Percentiles rank a stretch among this genome's conserved stretches.
Evolutionary conservation across 2,329 filamentous ascomycete species (phyloP).

Genomic region (Exophiala xenobiotica): DNA sequence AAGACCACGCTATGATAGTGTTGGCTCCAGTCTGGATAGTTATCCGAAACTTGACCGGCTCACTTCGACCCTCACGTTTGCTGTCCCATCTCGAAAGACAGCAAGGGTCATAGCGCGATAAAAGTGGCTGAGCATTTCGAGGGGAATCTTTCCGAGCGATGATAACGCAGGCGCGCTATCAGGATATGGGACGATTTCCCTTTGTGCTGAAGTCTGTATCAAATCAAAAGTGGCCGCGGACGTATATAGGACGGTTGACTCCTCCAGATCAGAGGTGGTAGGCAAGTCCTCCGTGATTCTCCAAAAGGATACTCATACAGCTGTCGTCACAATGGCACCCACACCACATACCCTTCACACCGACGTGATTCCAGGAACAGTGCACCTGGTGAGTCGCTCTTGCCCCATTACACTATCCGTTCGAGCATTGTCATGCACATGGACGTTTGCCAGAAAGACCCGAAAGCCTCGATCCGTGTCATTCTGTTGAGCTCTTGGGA

Average conservation of each 20-base stretch:
- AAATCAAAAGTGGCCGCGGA: neutral
- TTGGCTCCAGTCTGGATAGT: too few species aligned
- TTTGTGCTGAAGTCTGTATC: neutral
- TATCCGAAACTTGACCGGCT: too few species aligned
- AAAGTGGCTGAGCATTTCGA: neutral
- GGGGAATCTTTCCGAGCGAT: constrained; percentile 6
- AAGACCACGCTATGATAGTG: too few species aligned
- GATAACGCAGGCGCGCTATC: too few species aligned
- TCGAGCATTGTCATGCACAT: too few species aligned
- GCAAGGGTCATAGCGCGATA: neutral
- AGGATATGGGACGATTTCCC: too few species aligned
- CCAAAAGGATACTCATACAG: neutral
- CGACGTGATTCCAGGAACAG: constrained; percentile 10
- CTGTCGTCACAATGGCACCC: constrained; percentile 1
- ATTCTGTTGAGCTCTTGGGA: too few species aligned
- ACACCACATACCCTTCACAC: constrained; percentile 5
- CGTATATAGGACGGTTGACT: neutral
- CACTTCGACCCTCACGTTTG: neutral
- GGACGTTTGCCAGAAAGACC: too few species aligned
- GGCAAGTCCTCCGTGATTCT: neutral
- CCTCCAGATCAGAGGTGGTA: neutral
- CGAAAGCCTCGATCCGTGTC: too few species aligned
- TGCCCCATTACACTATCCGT: neutral
- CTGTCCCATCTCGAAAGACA: neutral
- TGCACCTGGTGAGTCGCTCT: constrained; percentile 5